A percentile compares a stretch with the other conserved stretches of the same genome.
These are phyloP conservation scores for Stenogyne calaminthoides DNA, from an alignment of 305 asterid genomes.

Conservation along the genomic window DNA sequence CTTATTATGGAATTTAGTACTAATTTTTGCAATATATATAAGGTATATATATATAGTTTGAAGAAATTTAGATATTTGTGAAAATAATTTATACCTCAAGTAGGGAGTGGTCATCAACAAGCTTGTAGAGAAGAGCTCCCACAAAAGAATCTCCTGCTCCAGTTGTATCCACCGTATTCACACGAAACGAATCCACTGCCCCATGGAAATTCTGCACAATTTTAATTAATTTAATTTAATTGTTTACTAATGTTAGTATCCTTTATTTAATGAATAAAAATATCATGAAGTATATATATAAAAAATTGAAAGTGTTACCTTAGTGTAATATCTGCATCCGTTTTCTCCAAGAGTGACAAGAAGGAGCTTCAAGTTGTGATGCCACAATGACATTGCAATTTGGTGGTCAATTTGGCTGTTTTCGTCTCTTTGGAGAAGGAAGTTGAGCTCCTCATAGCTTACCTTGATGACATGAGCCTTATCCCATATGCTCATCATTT, in stretches of 20 bases:
- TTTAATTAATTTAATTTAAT: not conserved
- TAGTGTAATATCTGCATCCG: conserved; percentile 70
- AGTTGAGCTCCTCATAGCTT: conserved; percentile 66
- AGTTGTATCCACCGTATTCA: conserved; percentile 72
- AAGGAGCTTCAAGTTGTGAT: conserved; percentile 63
- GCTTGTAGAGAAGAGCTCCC: conserved; percentile 61
- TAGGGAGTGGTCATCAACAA: conserved; percentile 61
- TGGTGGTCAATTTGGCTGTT: conserved; percentile 44
- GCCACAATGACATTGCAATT: conserved; percentile 69
- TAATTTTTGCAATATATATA: too few relatives aligned
- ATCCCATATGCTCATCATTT: conserved; percentile 79
- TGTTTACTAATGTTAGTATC: not conserved
- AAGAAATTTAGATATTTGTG: too few relatives aligned
- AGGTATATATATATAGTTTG: not conserved
- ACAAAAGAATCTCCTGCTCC: conserved; percentile 91
- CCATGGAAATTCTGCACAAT: conserved; percentile 52
- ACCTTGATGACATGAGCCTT: conserved; percentile 76
- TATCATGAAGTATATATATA: not conserved
- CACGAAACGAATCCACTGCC: conserved; percentile 48
- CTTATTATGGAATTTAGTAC: too few relatives aligned
- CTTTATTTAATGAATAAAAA: not conserved
- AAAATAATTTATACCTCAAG: conserved; percentile 42
- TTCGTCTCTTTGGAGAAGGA: conserved; percentile 55
- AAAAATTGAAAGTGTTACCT: conserved; percentile 37
- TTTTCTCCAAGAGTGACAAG: conserved; percentile 78